Conservation (phyloP, 495 filamentous ascomycete species). For the Cladorrhinum samala region DNA sequence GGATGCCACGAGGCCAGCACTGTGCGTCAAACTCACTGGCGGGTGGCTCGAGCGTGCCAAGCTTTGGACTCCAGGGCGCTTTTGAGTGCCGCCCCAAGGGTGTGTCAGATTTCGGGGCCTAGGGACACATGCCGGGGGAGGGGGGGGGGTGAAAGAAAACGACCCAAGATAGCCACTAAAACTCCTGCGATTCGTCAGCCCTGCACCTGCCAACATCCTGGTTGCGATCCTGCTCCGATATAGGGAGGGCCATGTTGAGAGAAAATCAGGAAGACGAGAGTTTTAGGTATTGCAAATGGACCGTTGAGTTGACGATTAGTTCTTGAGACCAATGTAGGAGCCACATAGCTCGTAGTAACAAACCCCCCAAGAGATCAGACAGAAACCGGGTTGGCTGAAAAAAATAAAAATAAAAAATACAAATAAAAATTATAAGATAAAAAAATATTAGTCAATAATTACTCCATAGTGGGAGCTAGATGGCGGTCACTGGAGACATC, state of each 20-base stretch:
- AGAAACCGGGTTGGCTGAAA: too few species aligned
- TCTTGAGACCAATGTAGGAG: too few species aligned
- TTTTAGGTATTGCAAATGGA: neutral
- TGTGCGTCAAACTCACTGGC: neutral
- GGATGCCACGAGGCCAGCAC: neutral
- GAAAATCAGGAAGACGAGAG: neutral
- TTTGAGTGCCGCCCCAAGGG: neutral
- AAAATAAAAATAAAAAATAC: too few species aligned
- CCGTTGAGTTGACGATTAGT: too few species aligned
- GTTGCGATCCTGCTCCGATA: constrained; percentile 1
- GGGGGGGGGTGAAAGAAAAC: neutral
- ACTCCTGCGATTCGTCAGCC: constrained; percentile 7
- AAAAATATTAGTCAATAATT: too few species aligned
- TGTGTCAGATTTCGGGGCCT: too few species aligned
- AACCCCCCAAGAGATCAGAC: too few species aligned
- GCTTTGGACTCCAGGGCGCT: neutral
- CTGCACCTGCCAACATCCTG: constrained; percentile 2
- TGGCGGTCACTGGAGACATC: neutral
- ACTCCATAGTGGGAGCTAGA: neutral
- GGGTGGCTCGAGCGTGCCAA: neutral
- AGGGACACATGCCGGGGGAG: constrained; percentile 2
- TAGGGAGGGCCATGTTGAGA: constrained; percentile 6
- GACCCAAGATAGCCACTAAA: constrained; percentile 5
- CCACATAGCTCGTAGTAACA: too few species aligned
- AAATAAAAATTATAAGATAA: too few species aligned